Conservation (phyloP, 495 filamentous ascomycete genomes). For the Penicillium paxilli region DNA sequence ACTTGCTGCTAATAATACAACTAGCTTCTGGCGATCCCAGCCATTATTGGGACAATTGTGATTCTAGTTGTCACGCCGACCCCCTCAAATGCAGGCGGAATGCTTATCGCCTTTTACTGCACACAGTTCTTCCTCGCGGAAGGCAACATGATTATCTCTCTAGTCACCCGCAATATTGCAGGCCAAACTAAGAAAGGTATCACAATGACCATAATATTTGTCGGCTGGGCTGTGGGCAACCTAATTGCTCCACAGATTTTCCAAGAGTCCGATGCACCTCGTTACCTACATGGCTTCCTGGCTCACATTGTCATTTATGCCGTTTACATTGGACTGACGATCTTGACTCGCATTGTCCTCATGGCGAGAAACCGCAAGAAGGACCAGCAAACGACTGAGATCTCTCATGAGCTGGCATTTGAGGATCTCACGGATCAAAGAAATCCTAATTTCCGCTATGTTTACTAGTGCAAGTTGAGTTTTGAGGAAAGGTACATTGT, state of each 20-base stretch:
- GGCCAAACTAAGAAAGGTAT: slow-evolving; percentile 62
- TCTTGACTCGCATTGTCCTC: slow-evolving; percentile 12
- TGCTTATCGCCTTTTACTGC: slow-evolving; percentile 28
- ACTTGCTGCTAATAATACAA: neutral
- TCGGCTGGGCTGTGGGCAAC: slow-evolving; percentile 31
- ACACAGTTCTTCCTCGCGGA: slow-evolving; percentile 23
- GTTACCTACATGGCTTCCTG: slow-evolving; percentile 24
- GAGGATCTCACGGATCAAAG: slow-evolving; percentile 60
- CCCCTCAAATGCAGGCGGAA: slow-evolving; percentile 13
- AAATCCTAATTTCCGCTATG: slow-evolving; percentile 58
- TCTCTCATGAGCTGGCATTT: slow-evolving; percentile 38
- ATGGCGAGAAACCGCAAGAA: slow-evolving; percentile 14
- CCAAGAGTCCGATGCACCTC: slow-evolving; percentile 23
- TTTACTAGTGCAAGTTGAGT: slow-evolving; percentile 25
- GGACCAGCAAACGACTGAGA: neutral
- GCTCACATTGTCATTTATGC: slow-evolving; percentile 22
- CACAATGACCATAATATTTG: slow-evolving; percentile 29
- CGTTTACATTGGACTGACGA: slow-evolving; percentile 10
- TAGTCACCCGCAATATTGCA: slow-evolving; percentile 56
- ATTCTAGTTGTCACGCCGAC: slow-evolving; percentile 19
- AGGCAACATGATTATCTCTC: slow-evolving; percentile 35
- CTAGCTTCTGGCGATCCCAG: slow-evolving; percentile 6
- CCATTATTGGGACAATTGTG: slow-evolving; percentile 17
- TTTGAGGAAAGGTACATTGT: neutral
- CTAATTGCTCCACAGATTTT: slow-evolving; percentile 38